Percentiles rank a stretch among this genome's conserved stretches.
phyloP scores from a whole-genome alignment of 345 rosid genomes.

The Brassica juncea region DNA sequence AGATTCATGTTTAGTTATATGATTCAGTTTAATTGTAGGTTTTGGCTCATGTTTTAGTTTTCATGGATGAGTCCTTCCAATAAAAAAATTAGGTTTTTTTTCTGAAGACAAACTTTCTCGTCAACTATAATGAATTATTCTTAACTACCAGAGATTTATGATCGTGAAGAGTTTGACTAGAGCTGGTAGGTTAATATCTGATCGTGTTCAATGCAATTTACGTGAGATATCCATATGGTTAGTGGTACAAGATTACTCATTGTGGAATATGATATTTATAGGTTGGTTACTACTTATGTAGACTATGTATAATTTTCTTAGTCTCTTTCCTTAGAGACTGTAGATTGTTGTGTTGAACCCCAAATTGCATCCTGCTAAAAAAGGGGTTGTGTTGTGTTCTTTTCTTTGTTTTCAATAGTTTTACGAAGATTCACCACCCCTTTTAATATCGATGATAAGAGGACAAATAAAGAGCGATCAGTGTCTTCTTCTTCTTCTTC shows the following conservation, averaged over 20 bases:
- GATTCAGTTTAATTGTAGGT: not conserved
- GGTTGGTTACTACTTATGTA: not conserved
- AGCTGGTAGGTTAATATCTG: not conserved
- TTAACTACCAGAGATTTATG: not conserved
- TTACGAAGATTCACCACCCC: too few species aligned
- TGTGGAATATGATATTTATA: too few species aligned
- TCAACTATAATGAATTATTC: not conserved
- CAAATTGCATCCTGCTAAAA: too few species aligned
- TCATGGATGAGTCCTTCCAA: not conserved
- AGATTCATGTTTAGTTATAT: not conserved
- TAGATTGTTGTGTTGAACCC: too few species aligned
- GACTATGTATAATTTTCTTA: not conserved
- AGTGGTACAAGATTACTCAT: too few species aligned
- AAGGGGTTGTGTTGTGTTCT: too few species aligned
- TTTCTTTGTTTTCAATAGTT: too few species aligned
- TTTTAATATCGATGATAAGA: not conserved
- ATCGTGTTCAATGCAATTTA: not conserved
- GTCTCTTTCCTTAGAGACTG: too few species aligned
- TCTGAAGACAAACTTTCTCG: not conserved
- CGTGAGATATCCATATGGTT: too few species aligned
- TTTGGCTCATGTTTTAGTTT: too few species aligned
- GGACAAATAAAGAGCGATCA: slow-evolving; percentile 18
- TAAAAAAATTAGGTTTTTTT: too few species aligned
- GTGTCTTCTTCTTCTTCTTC: slow-evolving; percentile 31
- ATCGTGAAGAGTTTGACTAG: not conserved